Evolutionary conservation across 192 early-diverging fungal species (phyloP).

Genomic region (Backusella parvicylindrica): DNA sequence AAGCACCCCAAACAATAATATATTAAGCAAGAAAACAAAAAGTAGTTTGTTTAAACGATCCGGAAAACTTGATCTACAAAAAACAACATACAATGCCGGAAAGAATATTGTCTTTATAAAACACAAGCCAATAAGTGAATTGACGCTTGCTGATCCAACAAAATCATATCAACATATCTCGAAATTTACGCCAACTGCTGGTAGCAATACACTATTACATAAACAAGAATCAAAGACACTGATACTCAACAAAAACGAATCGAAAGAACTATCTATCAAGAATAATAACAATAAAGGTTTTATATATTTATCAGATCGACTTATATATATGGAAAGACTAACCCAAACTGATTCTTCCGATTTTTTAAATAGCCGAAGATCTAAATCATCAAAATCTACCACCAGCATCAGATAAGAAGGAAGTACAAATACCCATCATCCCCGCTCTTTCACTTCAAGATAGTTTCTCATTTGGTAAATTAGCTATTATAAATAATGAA

Average conservation of each 20-base stretch:
- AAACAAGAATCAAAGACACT: not conserved
- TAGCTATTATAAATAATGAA: no score
- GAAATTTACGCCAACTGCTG: not conserved
- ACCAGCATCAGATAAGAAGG: not conserved
- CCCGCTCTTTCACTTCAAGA: not conserved
- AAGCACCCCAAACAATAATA: not conserved
- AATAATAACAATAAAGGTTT: not conserved
- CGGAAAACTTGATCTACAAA: not conserved
- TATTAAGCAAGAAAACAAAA: not conserved
- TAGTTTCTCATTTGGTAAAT: not conserved
- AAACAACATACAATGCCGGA: not conserved
- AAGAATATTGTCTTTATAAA: not conserved
- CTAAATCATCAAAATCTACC: not conserved
- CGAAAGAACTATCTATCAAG: not conserved
- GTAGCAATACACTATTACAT: not conserved
- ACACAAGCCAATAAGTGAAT: not conserved
- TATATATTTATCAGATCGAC: not conserved
- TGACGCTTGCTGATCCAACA: not conserved
- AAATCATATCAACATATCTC: not conserved
- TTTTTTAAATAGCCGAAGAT: not conserved
- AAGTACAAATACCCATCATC: not conserved
- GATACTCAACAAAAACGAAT: no score
- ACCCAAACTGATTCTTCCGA: not conserved
- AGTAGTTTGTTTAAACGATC: not conserved
- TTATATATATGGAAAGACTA: not conserved